Base-by-base conservation (phyloP, 116 monocot genomes). In the Posidonia oceanica region DNA sequence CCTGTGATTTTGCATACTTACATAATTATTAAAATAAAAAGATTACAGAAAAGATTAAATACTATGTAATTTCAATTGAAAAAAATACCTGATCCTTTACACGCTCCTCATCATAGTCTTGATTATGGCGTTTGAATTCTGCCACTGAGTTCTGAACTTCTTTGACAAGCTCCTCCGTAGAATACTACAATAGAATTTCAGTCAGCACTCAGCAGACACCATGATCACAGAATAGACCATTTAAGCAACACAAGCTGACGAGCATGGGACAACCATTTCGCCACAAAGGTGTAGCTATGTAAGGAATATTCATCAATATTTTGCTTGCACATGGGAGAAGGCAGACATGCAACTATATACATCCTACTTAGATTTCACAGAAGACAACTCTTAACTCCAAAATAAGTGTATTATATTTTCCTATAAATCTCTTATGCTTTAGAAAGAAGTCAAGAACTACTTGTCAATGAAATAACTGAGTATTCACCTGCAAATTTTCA, bases 51-150 rank as follows among this genome's bases (percentile, higher is more conserved):
- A 60, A 60, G 21, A 21, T 16, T 14, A 22, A 60, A 60, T 11
- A 42, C 2, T 66, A 41, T 11, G 18, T 66, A 3, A n/a, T 12
- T 16, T 44, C 8, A 11, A n/a, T 3, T 39, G 38, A 14, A 42
- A 14, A 44, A 72, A 59, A 63, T 73, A 89, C 93, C 97, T 92
- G 97, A 22, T 87, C 79, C 82, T 72, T 87, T 38, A 93, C 72
- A 17, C 82, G 82, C 12, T 90, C 90, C 73, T 93, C 93, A 61
- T 93, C 93, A 72, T 90, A 92, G 20, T 98, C 98, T 86, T 98
- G 93, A 70, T 90, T 93, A 66, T 90, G 85, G 22, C 78, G 81
- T 75, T 98, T 89, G 73, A 98, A 98, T 74, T 98, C 98, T 54
- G 75, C 80, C 17, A 98, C 63, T 21, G 98, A 83, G 62, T 84